A percentile compares a stretch with the other conserved stretches of the same genome.
Evolutionary conservation across 495 filamentous ascomycete genomes (phyloP).

Genomic region (Penicillium pulvis): DNA sequence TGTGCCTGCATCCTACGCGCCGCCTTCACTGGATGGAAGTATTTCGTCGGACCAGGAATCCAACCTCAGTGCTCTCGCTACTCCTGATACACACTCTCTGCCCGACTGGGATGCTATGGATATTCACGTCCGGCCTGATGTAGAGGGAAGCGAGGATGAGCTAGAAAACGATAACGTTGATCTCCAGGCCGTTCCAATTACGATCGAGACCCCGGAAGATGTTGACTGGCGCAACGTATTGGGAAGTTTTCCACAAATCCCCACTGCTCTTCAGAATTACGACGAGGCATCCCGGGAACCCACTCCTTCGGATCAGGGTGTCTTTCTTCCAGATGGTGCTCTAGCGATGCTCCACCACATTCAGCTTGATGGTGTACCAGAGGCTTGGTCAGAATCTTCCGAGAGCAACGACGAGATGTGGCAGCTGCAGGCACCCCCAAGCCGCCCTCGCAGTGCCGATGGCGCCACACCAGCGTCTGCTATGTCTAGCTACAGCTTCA

Average conservation of each 20-base stretch:
- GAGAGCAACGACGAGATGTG: constrained; percentile 55
- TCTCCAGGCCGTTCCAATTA: constrained; percentile 36
- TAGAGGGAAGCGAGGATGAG: constrained; percentile 29
- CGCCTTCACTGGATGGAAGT: constrained; percentile 88
- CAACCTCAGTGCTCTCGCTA: constrained; percentile 74
- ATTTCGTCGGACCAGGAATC: constrained; percentile 83
- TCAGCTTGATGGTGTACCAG: constrained; percentile 55
- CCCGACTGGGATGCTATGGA: constrained; percentile 47
- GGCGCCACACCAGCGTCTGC: constrained; percentile 49
- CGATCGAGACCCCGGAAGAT: constrained; percentile 36
- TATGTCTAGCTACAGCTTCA: constrained; percentile 58
- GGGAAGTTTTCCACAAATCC: constrained; percentile 40
- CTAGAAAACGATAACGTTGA: constrained; percentile 16
- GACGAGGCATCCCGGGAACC: constrained; percentile 34
- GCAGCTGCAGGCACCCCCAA: constrained; percentile 35
- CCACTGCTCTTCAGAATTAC: constrained; percentile 22
- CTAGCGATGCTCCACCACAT: constrained; percentile 76
- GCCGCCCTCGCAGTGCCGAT: constrained; percentile 44
- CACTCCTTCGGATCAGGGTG: constrained; percentile 58
- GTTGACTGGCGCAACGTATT: constrained; percentile 46
- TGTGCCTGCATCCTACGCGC: constrained; percentile 72
- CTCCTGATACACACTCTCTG: constrained; percentile 67
- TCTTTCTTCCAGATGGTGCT: constrained; percentile 78
- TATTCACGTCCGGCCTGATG: constrained; percentile 37
- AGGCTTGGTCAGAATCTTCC: constrained; percentile 45